Percentiles rank a stretch among this genome's conserved stretches.
phyloP scores from a whole-genome alignment of 352 stramenopile genomes.

The Phytophthora fragariaefolia region DNA sequence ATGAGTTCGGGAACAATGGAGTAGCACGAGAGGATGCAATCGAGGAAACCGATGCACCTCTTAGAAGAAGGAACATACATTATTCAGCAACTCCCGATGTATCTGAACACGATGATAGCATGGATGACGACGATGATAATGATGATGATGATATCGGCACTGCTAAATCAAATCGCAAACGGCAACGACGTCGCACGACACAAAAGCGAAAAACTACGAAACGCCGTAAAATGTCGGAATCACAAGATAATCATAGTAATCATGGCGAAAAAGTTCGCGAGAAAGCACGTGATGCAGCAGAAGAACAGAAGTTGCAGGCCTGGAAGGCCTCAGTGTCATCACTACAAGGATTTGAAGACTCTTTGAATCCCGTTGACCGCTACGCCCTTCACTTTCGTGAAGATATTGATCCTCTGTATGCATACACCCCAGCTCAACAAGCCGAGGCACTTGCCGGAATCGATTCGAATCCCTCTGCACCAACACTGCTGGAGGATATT shows the following conservation, averaged over 20 bases:
- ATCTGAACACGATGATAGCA: slow-evolving; percentile 42
- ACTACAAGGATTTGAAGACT: slow-evolving; percentile 91
- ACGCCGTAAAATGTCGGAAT: slow-evolving; percentile 36
- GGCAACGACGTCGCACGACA: slow-evolving; percentile 25
- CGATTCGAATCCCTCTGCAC: slow-evolving; percentile 21
- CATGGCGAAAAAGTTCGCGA: slow-evolving; percentile 70
- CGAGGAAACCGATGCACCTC: slow-evolving; percentile 24
- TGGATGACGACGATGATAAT: slow-evolving; percentile 49
- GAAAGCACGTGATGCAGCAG: slow-evolving; percentile 91
- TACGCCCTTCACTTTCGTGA: slow-evolving; percentile 94
- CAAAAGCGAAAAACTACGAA: slow-evolving; percentile 29
- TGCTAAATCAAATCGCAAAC: slow-evolving; percentile 30
- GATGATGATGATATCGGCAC: slow-evolving; percentile 3
- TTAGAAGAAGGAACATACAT: slow-evolving; percentile 1
- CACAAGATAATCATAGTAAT: slow-evolving; percentile 27
- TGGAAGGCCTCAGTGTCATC: slow-evolving; percentile 82
- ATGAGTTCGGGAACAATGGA: slow-evolving; percentile 33
- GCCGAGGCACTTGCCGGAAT: slow-evolving; percentile 35
- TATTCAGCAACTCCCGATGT: slow-evolving; percentile 16
- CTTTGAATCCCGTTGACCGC: slow-evolving; percentile 92
- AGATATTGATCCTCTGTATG: slow-evolving; percentile 89
- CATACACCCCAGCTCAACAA: slow-evolving; percentile 55
- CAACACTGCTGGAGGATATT: slow-evolving; percentile 54
- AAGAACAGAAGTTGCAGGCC: slow-evolving; percentile 92
- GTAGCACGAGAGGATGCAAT: slow-evolving; percentile 27